A percentile compares a stretch with the other conserved stretches of the same genome.
Evolutionary conservation across 2,329 filamentous ascomycete genomes (phyloP).

Genomic region (Chrysoporthe puriensis): DNA sequence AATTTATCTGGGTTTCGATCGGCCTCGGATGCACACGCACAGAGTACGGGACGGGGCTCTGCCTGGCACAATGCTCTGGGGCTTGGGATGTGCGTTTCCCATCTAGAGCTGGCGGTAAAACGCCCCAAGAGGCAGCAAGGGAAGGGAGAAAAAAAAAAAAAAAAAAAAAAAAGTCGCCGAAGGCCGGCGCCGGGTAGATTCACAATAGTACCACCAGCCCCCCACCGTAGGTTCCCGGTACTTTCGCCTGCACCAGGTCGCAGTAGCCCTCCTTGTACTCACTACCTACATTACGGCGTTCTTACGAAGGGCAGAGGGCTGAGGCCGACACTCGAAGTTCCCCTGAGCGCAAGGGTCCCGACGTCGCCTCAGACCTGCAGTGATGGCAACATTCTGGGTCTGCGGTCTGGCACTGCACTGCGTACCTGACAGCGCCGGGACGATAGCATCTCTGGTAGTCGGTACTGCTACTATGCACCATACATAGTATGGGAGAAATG

Average conservation of each 20-base stretch:
- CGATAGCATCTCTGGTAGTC: neutral
- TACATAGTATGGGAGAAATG: neutral
- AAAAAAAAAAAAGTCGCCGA: slow-evolving; percentile 13
- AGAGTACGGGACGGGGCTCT: neutral
- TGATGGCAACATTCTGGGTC: neutral
- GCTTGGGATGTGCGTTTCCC: neutral
- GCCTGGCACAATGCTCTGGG: neutral
- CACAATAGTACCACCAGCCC: neutral
- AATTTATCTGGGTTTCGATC: slow-evolving; percentile 26
- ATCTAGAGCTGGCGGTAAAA: neutral
- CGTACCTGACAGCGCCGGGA: neutral
- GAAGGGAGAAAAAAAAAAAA: neutral
- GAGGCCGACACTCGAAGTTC: neutral
- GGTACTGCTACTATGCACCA: neutral
- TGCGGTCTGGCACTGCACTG: neutral
- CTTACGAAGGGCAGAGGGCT: neutral
- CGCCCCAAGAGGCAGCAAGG: neutral
- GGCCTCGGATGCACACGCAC: slow-evolving; percentile 4
- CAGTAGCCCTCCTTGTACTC: neutral
- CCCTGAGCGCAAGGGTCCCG: neutral
- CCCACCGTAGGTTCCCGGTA: neutral
- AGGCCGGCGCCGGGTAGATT: slow-evolving; percentile 14
- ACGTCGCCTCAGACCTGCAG: neutral
- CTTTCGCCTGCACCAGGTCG: neutral
- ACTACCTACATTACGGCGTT: neutral